Percentiles rank a stretch among this genome's conserved stretches.
These are phyloP conservation scores for Nakaseomyces bracarensis DNA, from an alignment of 1,139 yeast genomes.

Conservation along the genomic window DNA sequence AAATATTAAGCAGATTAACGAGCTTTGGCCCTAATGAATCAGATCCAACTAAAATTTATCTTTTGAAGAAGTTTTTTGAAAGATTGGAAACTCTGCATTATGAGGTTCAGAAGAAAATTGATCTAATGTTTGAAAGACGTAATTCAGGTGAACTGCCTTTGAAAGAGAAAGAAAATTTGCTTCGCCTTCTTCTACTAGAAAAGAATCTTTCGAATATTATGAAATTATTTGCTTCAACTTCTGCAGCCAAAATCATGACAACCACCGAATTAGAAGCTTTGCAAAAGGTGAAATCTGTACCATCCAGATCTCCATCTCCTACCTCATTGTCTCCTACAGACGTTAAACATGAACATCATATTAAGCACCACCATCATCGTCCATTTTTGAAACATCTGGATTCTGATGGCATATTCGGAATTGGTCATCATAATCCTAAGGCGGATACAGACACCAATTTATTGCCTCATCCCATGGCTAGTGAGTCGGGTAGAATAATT, in stretches of 20 bases:
- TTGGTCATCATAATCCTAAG: constrained; percentile 7
- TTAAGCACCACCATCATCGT: constrained; percentile 1
- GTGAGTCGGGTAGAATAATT: constrained; percentile 51
- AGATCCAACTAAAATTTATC: constrained; percentile 35
- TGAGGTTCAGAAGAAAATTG: constrained; percentile 55
- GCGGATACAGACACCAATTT: constrained; percentile 12
- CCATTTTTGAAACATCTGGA: constrained; percentile 22
- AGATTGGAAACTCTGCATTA: constrained; percentile 45
- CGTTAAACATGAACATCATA: background rate
- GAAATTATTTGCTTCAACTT: constrained; percentile 38
- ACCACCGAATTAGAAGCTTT: background rate
- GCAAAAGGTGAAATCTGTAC: constrained; percentile 1
- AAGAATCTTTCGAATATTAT: constrained; percentile 57
- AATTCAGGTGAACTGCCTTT: constrained; percentile 47
- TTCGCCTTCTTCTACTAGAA: constrained; percentile 55
- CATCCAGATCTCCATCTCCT: constrained; percentile 1
- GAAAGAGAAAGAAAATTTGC: constrained; percentile 64
- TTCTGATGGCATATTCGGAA: constrained; percentile 18
- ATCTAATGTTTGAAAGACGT: constrained; percentile 51
- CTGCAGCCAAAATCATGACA: background rate
- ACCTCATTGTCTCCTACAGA: background rate
- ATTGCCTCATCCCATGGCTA: constrained; percentile 61
- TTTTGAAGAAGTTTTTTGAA: constrained; percentile 41
- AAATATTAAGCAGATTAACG: constrained; percentile 38
- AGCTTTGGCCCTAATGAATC: constrained; percentile 25